These are phyloP conservation scores for Wallacemonas collosoma DNA, from an alignment of 208 protist species.

Conservation along the genomic window DNA sequence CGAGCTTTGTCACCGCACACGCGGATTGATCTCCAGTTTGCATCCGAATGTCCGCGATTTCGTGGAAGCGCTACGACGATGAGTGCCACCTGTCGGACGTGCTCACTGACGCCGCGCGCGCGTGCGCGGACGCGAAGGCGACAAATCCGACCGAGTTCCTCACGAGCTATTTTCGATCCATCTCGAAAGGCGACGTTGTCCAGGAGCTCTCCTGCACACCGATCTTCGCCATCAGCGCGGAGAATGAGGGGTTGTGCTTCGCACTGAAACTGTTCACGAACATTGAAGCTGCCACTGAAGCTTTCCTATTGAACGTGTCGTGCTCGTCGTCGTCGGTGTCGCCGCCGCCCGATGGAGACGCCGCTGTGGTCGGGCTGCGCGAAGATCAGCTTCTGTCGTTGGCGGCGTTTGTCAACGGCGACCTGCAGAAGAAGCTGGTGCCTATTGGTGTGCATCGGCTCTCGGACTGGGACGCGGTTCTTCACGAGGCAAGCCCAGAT, in stretches of 20 bases:
- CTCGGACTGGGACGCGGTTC: conserved; percentile 4
- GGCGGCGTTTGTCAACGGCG: background rate
- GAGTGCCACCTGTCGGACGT: conserved; percentile 65
- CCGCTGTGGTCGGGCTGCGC: background rate
- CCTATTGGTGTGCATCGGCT: background rate
- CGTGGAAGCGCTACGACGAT: conserved; percentile 81
- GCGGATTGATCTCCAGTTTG: background rate
- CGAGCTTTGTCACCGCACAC: too few relatives aligned
- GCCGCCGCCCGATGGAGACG: background rate
- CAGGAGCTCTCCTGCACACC: conserved; percentile 29
- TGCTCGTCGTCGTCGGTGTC: background rate
- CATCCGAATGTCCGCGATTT: conserved; percentile 27
- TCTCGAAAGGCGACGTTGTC: conserved; percentile 40
- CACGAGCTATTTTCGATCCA: conserved; percentile 62
- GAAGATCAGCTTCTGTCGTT: background rate
- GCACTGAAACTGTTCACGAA: conserved; percentile 27
- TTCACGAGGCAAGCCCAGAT: background rate
- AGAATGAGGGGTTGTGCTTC: conserved; percentile 25
- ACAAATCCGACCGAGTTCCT: conserved; percentile 64
- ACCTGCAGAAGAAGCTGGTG: conserved; percentile 10
- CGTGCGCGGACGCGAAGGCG: conserved; percentile 66
- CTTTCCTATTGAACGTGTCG: background rate
- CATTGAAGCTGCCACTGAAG: background rate
- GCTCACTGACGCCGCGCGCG: conserved; percentile 74
- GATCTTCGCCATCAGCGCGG: conserved; percentile 27